phyloP scores from a whole-genome alignment of 164 flowering plant species.

The Saururus chinensis region DNA sequence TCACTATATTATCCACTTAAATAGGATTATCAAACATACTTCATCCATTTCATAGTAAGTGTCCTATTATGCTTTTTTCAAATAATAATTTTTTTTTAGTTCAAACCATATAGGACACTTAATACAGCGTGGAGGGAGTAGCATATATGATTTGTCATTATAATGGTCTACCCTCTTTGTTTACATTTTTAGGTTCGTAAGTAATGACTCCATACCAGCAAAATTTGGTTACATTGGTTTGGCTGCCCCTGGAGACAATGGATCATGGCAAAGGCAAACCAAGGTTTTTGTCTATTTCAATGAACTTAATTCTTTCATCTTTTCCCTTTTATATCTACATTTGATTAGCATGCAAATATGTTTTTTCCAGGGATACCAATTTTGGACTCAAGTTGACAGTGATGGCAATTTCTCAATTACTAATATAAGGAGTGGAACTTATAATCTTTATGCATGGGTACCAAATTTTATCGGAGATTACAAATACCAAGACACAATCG shows the following conservation, averaged over 20 bases:
- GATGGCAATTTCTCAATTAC: conserved; percentile 49
- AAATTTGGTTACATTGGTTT: conserved; percentile 61
- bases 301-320: not conserved
- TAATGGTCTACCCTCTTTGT: not conserved
- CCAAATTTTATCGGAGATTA: conserved; percentile 76
- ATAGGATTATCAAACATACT: not conserved
- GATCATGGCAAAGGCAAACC: conserved; percentile 82
- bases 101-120: too few relatives aligned
- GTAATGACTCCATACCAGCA: conserved; percentile 29
- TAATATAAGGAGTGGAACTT: conserved; percentile 40
- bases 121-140: too few relatives aligned
- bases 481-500: conserved; percentile 8
- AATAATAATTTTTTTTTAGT: too few relatives aligned
- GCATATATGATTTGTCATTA: too few relatives aligned
- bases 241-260: conserved; percentile 65
- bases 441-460: conserved; percentile 75
- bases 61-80: not conserved
- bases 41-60: not conserved
- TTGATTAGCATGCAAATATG: not conserved
- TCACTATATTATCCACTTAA: not conserved
- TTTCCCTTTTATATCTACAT: not conserved
- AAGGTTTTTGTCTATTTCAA: conserved; percentile 33
- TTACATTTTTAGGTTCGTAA: conserved; percentile 21
- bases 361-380: conserved; percentile 57
- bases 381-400: conserved; percentile 55